A percentile compares a stretch with the other conserved stretches of the same genome.
These are phyloP conservation scores for Crithidia bombi DNA, from an alignment of 208 protist species.

Conservation along the genomic window DNA sequence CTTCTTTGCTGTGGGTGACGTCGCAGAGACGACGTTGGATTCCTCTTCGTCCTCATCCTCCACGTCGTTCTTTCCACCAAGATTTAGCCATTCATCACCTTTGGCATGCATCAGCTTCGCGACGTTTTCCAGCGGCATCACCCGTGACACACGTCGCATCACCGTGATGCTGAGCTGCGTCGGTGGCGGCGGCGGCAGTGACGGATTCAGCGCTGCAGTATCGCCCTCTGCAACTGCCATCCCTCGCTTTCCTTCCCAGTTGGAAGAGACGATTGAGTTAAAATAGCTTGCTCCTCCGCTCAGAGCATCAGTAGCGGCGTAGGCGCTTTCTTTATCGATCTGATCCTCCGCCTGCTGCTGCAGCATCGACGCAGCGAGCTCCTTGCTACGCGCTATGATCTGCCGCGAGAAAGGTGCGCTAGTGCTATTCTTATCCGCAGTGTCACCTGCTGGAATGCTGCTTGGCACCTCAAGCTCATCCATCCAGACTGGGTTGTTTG, in stretches of 20 bases:
- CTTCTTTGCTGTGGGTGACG: not conserved
- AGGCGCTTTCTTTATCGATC: slow-evolving; percentile 5
- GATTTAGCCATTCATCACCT: slow-evolving; percentile 11
- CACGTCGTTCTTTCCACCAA: not conserved
- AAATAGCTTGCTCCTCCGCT: slow-evolving; percentile 19
- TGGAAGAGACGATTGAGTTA: not conserved
- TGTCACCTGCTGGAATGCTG: not conserved
- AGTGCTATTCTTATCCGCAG: not conserved
- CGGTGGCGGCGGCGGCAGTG: not conserved
- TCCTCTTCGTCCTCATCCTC: slow-evolving; percentile 8
- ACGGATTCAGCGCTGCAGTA: not conserved
- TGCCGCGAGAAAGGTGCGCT: slow-evolving; percentile 14
- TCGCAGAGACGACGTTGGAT: not conserved
- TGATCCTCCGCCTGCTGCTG: slow-evolving; percentile 3
- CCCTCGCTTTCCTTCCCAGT: not conserved
- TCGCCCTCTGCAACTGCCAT: not conserved
- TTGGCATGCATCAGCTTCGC: slow-evolving; percentile 13
- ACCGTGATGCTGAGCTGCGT: slow-evolving; percentile 16
- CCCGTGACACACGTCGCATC: slow-evolving; percentile 18
- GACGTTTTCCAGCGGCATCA: slow-evolving; percentile 19
- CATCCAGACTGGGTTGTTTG: slow-evolving; percentile 26
- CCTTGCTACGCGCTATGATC: slow-evolving; percentile 24
- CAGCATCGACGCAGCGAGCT: slow-evolving; percentile 25
- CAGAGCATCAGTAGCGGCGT: slow-evolving; percentile 10
- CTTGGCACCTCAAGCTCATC: slow-evolving; percentile 19